Conservation (phyloP, 371 early-diverging fungal genomes). For the Circinella umbellata region DNA sequence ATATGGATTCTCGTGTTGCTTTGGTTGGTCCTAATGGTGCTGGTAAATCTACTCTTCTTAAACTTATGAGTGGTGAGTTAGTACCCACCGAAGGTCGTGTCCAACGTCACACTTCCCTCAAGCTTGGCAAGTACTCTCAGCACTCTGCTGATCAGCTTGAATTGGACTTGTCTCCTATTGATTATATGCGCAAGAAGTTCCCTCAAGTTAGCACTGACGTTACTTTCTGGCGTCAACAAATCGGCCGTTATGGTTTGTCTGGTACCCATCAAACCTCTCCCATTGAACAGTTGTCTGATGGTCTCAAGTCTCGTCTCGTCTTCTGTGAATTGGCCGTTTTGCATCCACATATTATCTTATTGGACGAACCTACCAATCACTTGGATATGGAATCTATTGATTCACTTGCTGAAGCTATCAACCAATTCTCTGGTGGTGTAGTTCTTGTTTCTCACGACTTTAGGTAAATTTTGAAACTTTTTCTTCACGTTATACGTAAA, state of each 20-base stretch:
- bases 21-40: constrained; percentile 94
- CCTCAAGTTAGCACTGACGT: constrained; percentile 50
- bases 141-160: constrained; percentile 96
- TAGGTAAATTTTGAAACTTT: too few relatives aligned
- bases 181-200: constrained; percentile 91
- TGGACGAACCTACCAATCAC: constrained; percentile 99
- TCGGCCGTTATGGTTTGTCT: constrained; percentile 94
- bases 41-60: constrained; percentile 94
- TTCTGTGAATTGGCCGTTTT: constrained; percentile 93
- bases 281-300: constrained; percentile 91
- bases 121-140: constrained; percentile 97
- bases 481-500: too few relatives aligned
- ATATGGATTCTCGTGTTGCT: constrained; percentile 96
- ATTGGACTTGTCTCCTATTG: constrained; percentile 85
- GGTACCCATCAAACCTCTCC: constrained; percentile 91
- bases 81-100: constrained; percentile 87
- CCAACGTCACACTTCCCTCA: constrained; percentile 87
- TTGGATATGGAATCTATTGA: constrained; percentile 97
- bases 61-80: constrained; percentile 90
- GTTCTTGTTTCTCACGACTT: constrained; percentile 98
- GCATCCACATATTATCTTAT: constrained; percentile 92
- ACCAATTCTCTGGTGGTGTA: constrained; percentile 94
- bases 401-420: constrained; percentile 95
- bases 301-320: constrained; percentile 94
- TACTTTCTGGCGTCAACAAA: constrained; percentile 85